Percentiles rank a stretch among this genome's conserved stretches.
These are phyloP conservation scores for Glaciozyma antarctica DNA, from an alignment of 768 basidiomycete genomes.

Conservation along the genomic window DNA sequence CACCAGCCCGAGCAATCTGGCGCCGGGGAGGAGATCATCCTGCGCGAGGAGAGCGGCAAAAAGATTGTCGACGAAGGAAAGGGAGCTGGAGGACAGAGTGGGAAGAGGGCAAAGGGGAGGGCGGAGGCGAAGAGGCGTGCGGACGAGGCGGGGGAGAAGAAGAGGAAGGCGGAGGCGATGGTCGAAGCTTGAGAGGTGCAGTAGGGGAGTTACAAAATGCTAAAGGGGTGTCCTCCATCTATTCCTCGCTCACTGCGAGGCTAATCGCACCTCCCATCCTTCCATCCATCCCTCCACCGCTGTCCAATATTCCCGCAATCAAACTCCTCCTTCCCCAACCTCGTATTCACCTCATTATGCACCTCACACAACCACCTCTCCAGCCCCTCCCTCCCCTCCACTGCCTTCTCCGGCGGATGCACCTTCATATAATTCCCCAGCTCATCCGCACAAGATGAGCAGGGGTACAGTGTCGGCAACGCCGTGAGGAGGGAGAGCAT, in stretches of 20 bases:
- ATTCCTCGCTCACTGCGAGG: not conserved
- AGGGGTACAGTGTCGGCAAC: constrained; percentile 72
- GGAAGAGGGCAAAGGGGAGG: constrained; percentile 19
- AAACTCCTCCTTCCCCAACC: constrained; percentile 72
- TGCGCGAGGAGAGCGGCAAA: too few relatives aligned
- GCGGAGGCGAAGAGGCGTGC: constrained; percentile 19
- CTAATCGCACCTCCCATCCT: constrained; percentile 78
- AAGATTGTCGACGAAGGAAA: not conserved
- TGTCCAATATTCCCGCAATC: constrained; percentile 73
- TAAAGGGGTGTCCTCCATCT: not conserved
- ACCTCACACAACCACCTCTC: constrained; percentile 70
- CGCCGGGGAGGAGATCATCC: too few relatives aligned
- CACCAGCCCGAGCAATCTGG: too few relatives aligned
- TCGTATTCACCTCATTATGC: constrained; percentile 85
- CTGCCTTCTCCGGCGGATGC: constrained; percentile 37
- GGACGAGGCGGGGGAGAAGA: constrained; percentile 23
- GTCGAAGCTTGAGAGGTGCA: not conserved
- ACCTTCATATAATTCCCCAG: constrained; percentile 59
- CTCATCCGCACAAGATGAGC: constrained; percentile 71
- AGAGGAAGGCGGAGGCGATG: not conserved
- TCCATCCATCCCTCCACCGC: constrained; percentile 85
- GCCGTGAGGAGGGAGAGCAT: constrained; percentile 74
- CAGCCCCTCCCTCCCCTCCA: constrained; percentile 2
- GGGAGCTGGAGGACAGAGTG: not conserved
- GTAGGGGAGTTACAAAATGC: not conserved